Base-by-base conservation (phyloP, 495 filamentous ascomycete genomes). In the Penicillium steckii region DNA sequence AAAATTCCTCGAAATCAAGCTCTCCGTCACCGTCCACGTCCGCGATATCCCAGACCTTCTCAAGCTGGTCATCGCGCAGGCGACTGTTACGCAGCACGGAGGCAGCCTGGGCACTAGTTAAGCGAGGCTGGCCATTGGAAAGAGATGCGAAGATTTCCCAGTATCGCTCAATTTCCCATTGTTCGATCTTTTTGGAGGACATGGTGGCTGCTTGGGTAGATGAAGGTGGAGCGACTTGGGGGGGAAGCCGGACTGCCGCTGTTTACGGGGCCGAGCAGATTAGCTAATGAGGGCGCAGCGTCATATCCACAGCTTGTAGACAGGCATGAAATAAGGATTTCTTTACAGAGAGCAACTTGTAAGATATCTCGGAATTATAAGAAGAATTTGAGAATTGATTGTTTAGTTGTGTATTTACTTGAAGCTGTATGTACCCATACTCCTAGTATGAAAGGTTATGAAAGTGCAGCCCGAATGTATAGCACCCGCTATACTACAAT, bases 1-100 rank as follows among this genome's bases (percentile, higher is more conserved):
- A 98, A 68, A 98, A 98, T 75, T 98, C 94, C 72, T 97, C 94
- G 74, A 98, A 98, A 74, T 98, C 94, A 26, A 98, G 73, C 67
- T 91, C 95, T 30, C 94, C 94, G 73, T 98, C 94, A 56, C 87
- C 89, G 67, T 98, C 94, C 45, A 98, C 90, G 68, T 98, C 94
- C 45, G 94, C 89, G 51, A 98, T 82, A 69, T 98, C 94, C 94
- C 94, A 98, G 56, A 98, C 89, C 66, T 87, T 85, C 70, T 96
- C 95, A 8, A 98, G 85, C 74, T 98, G 91, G 53, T 95, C 91
- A 77, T 97, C 91, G 48, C 86, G 83, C 53, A 98, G 81, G 23
- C 89, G 89, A 60, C 85, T 90, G 82, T 98, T 97, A 76, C 96
- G 95, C 69, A 98, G 87, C 46, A 97, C 89, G 21, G 89, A 86